A percentile compares a stretch with the other conserved stretches of the same genome.
These are phyloP conservation scores for Gilbertella persicaria DNA, from an alignment of 371 early-diverging fungal species.

Conservation along the genomic window DNA sequence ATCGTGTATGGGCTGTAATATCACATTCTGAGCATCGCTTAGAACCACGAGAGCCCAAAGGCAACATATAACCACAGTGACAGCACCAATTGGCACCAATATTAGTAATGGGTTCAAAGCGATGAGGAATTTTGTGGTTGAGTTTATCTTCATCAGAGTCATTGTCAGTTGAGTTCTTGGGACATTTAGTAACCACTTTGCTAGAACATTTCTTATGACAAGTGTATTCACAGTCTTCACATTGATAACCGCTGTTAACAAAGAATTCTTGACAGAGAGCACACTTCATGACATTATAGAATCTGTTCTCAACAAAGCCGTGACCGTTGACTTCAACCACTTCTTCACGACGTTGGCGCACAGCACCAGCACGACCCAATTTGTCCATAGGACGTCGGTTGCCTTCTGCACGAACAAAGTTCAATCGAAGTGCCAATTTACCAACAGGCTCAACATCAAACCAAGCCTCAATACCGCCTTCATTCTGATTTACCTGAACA, in stretches of 20 bases:
- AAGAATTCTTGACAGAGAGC: conserved; percentile 92
- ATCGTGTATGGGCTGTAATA: conserved; percentile 85
- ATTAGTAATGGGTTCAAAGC: conserved; percentile 81
- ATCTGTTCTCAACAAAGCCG: conserved; percentile 83
- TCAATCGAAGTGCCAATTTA: conserved; percentile 77
- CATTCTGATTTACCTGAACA: conserved; percentile 6
- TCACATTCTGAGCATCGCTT: conserved; percentile 82
- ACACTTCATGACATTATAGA: conserved; percentile 95
- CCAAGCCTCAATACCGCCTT: conserved; percentile 78
- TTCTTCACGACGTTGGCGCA: conserved; percentile 81
- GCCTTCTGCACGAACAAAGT: conserved; percentile 63
- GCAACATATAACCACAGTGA: conserved; percentile 97
- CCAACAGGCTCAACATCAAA: conserved; percentile 94
- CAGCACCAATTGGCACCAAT: conserved; percentile 93
- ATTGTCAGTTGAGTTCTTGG: conserved; percentile 67
- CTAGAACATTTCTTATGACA: conserved; percentile 92
- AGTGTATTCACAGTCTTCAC: conserved; percentile 94
- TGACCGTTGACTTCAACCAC: conserved; percentile 90
- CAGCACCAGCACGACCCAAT: conserved; percentile 87
- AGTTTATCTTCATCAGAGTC: conserved; percentile 70
- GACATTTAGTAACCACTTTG: conserved; percentile 91
- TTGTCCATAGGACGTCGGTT: conserved; percentile 66
- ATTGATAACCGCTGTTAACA: conserved; percentile 87
- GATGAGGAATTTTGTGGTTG: conserved; percentile 94
- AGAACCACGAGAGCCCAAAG: conserved; percentile 74